Evolutionary conservation across 805 yeast genomes (phyloP), one percentile per base, ranked within the genome.

Genomic region (Brettanomyces naardenensis): DNA sequence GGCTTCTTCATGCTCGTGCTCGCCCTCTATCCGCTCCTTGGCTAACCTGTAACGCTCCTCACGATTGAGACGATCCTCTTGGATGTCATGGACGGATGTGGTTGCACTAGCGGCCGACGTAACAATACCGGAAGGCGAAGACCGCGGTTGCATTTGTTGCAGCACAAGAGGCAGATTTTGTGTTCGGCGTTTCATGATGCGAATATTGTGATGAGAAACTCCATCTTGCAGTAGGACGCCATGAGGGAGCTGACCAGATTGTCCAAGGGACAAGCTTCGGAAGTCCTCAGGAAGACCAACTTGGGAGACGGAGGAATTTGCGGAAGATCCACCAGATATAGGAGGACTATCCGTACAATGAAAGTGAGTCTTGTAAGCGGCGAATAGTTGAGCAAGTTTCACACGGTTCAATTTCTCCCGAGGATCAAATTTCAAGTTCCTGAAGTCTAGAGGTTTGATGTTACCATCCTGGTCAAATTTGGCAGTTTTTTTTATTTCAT

Each of bases 31-130:
- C 61, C 37, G 65, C 61, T 40, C 66, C 48, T 39, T 68, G 60
- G 41, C 71, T 35, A 54, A 53, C 42, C 59, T 62, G 45, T 73
- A 73, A 26, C 59, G 47, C 29, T 61, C 65, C 45, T 69, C 75
- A 41, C 65, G 65, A 3, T 65, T 54, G 6, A 66, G 58, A 25
- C 66, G 50, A 30, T 61, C 65, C 5, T 48, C 45, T 37, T 62
- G 68, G 6, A 63, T 45, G 5, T 44, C 43, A 15, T 36, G 20
- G 4, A 14, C 31, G 3, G 39, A 34, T 3, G 40, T 26, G 5
- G 35, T 26, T 21, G 36, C 28, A 17, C 34, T 37, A 11, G 40
- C 36, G 17, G 42, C 35, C n/a, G 43, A 30, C 11, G 41, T 42
- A 13, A 23, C 28, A 25, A 33, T 33, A 9, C 19, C 11, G 15